phyloP scores from a whole-genome alignment of 148 eudicot genomes.

The Gaultheria prostrata region DNA sequence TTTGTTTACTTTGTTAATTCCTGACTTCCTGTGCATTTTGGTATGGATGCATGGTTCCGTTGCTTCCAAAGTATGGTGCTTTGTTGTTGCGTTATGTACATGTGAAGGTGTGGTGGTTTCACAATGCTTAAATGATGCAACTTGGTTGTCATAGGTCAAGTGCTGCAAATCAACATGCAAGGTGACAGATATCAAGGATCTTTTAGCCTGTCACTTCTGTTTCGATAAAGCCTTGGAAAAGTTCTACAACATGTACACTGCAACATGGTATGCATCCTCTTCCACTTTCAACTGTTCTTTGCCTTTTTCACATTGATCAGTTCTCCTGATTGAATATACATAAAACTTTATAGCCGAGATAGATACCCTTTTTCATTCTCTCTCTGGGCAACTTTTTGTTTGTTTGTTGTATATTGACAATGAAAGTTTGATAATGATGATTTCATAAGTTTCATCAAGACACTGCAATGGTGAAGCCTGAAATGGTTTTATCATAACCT shows the following conservation, averaged over 20 bases:
- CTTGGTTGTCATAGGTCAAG: slow-evolving; percentile 53
- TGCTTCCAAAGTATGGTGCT: not conserved
- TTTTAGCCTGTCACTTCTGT: slow-evolving; percentile 78
- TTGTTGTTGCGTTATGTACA: not conserved
- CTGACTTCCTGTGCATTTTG: not conserved
- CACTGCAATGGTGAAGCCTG: not conserved
- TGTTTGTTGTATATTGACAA: not conserved
- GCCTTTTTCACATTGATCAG: not conserved
- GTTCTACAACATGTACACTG: slow-evolving; percentile 82
- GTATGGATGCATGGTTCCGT: not conserved
- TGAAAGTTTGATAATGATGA: not conserved
- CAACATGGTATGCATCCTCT: slow-evolving; percentile 56
- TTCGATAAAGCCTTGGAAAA: slow-evolving; percentile 84
- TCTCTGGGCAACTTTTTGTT: not conserved
- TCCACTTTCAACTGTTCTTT: not conserved
- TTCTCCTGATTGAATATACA: not conserved
- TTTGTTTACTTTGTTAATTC: not conserved
- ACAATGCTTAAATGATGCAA: not conserved
- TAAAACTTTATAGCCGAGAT: not conserved
- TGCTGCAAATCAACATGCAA: slow-evolving; percentile 81
- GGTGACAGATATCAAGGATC: slow-evolving; percentile 73
- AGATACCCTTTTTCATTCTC: not conserved
- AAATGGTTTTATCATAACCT: not conserved
- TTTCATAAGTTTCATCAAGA: not conserved
- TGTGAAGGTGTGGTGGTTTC: not conserved